Evolutionary conservation across 192 early-diverging fungal species (phyloP).

Genomic region (Entomortierella lignicola): DNA sequence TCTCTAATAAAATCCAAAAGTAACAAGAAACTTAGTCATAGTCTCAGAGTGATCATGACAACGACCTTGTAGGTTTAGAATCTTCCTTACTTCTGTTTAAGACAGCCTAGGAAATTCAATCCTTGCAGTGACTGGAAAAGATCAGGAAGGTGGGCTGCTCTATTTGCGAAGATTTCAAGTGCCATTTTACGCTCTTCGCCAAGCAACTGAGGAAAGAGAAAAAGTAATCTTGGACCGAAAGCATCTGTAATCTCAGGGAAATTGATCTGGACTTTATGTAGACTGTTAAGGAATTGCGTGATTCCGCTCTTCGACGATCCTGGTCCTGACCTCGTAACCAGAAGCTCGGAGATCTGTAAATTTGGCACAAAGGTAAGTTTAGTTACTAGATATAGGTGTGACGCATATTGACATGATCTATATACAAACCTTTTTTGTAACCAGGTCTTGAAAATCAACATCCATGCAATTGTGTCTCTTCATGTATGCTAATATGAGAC

Average conservation of each 20-base stretch:
- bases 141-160: slow-evolving; percentile 57
- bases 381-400: too few species aligned
- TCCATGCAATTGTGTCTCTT: slow-evolving; percentile 32
- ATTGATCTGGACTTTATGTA: slow-evolving; percentile 60
- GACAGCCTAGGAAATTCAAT: slow-evolving; percentile 61
- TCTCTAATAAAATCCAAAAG: slow-evolving; percentile 43
- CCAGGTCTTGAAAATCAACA: slow-evolving; percentile 36
- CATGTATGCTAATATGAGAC: slow-evolving; percentile 52
- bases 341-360: slow-evolving; percentile 10
- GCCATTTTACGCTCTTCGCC: slow-evolving; percentile 56
- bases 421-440: slow-evolving; percentile 32
- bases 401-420: too few species aligned
- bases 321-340: not conserved
- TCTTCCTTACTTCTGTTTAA: slow-evolving; percentile 57
- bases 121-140: slow-evolving; percentile 66
- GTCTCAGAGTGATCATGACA: not conserved
- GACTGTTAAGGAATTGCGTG: slow-evolving; percentile 41
- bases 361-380: too few species aligned
- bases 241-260: slow-evolving; percentile 47
- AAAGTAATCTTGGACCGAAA: slow-evolving; percentile 58
- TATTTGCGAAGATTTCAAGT: slow-evolving; percentile 67
- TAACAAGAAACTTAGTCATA: not conserved
- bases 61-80: not conserved
- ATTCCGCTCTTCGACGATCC: slow-evolving; percentile 4
- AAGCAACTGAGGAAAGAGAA: slow-evolving; percentile 61